Conservation (phyloP, 495 filamentous ascomycete species). For the Amorphotheca resinae region DNA sequence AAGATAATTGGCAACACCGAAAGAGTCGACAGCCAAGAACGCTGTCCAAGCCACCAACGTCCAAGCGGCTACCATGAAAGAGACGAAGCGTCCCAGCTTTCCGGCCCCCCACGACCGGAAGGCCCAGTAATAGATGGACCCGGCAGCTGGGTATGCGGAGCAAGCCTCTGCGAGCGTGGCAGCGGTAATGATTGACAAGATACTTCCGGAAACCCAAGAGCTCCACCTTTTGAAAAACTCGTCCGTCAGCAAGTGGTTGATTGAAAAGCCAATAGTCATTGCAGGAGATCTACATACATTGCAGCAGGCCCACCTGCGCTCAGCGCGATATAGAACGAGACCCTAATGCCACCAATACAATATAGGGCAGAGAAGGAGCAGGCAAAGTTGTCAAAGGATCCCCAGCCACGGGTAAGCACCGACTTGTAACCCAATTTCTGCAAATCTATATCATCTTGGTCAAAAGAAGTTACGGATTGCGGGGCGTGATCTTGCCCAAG, state of each 20-base stretch:
- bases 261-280: not conserved
- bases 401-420: slow-evolving; percentile 25
- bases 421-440: slow-evolving; percentile 25
- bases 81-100: slow-evolving; percentile 23
- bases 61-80: slow-evolving; percentile 27
- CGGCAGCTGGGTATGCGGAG: slow-evolving; percentile 25
- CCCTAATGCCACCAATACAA: slow-evolving; percentile 25
- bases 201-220: slow-evolving; percentile 27
- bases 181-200: slow-evolving; percentile 26
- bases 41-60: slow-evolving; percentile 28
- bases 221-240: slow-evolving; percentile 21
- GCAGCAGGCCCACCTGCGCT: slow-evolving; percentile 26
- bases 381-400: slow-evolving; percentile 26
- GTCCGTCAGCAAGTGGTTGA: not conserved
- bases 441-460: slow-evolving; percentile 25
- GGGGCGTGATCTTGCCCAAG: not conserved
- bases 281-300: slow-evolving; percentile 9
- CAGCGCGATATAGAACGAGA: slow-evolving; percentile 26
- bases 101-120: slow-evolving; percentile 27
- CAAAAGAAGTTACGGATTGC: slow-evolving; percentile 1
- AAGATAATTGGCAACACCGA: slow-evolving; percentile 27
- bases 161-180: slow-evolving; percentile 28
- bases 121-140: slow-evolving; percentile 30
- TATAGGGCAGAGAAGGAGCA: slow-evolving; percentile 27
- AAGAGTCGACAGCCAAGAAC: slow-evolving; percentile 27